phyloP scores from a whole-genome alignment of 441 rosid species.

The Populus tomentosa region DNA sequence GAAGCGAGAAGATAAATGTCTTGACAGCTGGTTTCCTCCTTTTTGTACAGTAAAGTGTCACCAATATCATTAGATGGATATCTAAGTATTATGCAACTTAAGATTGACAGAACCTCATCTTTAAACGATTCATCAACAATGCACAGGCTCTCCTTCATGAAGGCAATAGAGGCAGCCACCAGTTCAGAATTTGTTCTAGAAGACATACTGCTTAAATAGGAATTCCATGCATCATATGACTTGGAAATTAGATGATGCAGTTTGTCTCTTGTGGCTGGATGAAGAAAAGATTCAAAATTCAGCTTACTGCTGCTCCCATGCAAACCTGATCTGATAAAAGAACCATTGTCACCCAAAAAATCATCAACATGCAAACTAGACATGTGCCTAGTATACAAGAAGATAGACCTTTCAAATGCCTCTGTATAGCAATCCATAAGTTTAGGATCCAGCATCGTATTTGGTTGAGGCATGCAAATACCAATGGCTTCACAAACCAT shows the following conservation, averaged over 20 bases:
- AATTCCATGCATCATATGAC: constrained; percentile 40
- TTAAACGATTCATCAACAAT: constrained; percentile 38
- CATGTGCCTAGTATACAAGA: constrained; percentile 49
- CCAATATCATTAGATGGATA: constrained; percentile 47
- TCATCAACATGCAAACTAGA: constrained; percentile 27
- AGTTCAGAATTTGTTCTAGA: constrained; percentile 36
- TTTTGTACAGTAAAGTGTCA: constrained; percentile 26
- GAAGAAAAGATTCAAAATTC: constrained; percentile 45
- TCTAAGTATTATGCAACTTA: constrained; percentile 41
- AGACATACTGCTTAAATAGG: constrained; percentile 31
- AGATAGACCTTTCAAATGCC: constrained; percentile 65
- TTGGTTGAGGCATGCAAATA: constrained; percentile 23
- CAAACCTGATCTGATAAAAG: constrained; percentile 30
- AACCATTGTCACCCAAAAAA: constrained; percentile 21
- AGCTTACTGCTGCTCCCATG: constrained; percentile 19
- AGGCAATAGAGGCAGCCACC: constrained; percentile 48
- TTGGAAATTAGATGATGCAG: constrained; percentile 36
- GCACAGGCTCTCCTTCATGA: constrained; percentile 35
- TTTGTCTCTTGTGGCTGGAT: constrained; percentile 43
- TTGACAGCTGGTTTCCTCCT: constrained; percentile 35
- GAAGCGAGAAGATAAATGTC: constrained; percentile 70
- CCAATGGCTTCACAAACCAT: constrained; percentile 59
- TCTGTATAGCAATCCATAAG: constrained; percentile 31
- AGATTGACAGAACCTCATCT: constrained; percentile 41
- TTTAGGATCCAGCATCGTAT: constrained; percentile 28